Evolutionary conservation across 768 basidiomycete species (phyloP).

Genomic region (Pilatotrama ljubarskyi): DNA sequence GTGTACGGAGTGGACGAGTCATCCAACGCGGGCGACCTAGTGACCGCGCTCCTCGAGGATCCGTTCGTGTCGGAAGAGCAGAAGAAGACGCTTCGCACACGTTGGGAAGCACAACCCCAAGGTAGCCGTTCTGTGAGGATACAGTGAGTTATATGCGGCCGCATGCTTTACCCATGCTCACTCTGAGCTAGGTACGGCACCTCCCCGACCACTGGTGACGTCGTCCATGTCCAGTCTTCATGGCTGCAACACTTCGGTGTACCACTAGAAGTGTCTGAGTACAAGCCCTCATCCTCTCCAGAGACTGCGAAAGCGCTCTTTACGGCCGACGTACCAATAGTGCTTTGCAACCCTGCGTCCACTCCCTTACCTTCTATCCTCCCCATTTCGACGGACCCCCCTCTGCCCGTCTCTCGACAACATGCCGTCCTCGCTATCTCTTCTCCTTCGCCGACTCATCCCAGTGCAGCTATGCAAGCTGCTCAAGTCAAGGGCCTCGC

Average conservation of each 20-base stretch:
- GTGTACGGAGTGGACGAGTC: conserved; percentile 60
- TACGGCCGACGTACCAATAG: conserved; percentile 60
- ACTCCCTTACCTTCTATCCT: conserved; percentile 45
- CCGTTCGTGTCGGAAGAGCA: conserved; percentile 61
- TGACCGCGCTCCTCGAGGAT: conserved; percentile 71
- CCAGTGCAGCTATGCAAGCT: neutral
- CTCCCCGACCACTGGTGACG: neutral
- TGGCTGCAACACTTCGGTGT: conserved; percentile 59
- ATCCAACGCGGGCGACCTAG: conserved; percentile 55
- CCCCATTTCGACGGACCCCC: conserved; percentile 5
- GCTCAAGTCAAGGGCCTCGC: conserved; percentile 28
- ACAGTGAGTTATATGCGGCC: conserved; percentile 7
- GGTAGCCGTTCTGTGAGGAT: conserved; percentile 8
- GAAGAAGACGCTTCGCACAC: conserved; percentile 43
- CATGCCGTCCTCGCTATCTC: conserved; percentile 32
- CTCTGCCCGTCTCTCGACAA: conserved; percentile 21
- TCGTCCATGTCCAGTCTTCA: conserved; percentile 43
- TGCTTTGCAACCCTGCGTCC: conserved; percentile 62
- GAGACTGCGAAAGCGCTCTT: conserved; percentile 23
- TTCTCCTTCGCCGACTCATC: conserved; percentile 21
- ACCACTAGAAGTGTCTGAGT: conserved; percentile 32
- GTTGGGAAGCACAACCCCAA: conserved; percentile 39
- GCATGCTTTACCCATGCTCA: neutral
- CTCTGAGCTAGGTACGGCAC: conserved; percentile 17
- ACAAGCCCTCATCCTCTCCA: conserved; percentile 14